These are phyloP conservation scores for Solioccasus polychromus DNA, from an alignment of 768 basidiomycete genomes.

Conservation along the genomic window DNA sequence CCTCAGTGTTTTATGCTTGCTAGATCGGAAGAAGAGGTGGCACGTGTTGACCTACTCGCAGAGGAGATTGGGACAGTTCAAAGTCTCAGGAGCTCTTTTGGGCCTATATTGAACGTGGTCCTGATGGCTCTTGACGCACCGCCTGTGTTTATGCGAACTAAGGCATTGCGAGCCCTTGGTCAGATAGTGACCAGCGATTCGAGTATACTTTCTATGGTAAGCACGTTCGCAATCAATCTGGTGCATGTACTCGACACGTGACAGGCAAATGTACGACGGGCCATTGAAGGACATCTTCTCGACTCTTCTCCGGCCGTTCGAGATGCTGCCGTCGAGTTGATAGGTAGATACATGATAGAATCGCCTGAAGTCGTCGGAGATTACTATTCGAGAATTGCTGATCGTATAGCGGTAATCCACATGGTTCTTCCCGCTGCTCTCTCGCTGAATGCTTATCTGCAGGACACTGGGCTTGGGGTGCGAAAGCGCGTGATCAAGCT, in stretches of 20 bases:
- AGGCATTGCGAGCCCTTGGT: constrained; percentile 86
- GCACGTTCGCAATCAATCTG: constrained; percentile 21
- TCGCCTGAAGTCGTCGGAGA: constrained; percentile 84
- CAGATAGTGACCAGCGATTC: constrained; percentile 90
- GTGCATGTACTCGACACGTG: constrained; percentile 3
- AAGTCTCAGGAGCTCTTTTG: constrained; percentile 74
- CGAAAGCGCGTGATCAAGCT: constrained; percentile 96
- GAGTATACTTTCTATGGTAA: constrained; percentile 69
- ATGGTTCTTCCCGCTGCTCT: background rate
- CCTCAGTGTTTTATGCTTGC: constrained; percentile 7
- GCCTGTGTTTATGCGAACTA: constrained; percentile 90
- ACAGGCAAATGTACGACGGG: constrained; percentile 74
- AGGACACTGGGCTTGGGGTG: constrained; percentile 95
- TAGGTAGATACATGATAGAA: constrained; percentile 96
- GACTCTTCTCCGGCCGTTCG: constrained; percentile 94
- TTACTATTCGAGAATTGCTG: constrained; percentile 85
- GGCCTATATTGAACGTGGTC: constrained; percentile 78
- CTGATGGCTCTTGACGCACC: constrained; percentile 79
- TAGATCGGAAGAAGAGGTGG: constrained; percentile 70
- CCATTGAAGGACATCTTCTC: constrained; percentile 86
- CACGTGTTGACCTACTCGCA: constrained; percentile 63
- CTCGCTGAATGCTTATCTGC: constrained; percentile 1
- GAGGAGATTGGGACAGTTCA: constrained; percentile 79
- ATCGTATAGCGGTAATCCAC: constrained; percentile 81
- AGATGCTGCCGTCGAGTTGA: constrained; percentile 94